Evolutionary conservation across 1,284 basidiomycete genomes (phyloP).

Genomic region (Agroathelia rolfsii): DNA sequence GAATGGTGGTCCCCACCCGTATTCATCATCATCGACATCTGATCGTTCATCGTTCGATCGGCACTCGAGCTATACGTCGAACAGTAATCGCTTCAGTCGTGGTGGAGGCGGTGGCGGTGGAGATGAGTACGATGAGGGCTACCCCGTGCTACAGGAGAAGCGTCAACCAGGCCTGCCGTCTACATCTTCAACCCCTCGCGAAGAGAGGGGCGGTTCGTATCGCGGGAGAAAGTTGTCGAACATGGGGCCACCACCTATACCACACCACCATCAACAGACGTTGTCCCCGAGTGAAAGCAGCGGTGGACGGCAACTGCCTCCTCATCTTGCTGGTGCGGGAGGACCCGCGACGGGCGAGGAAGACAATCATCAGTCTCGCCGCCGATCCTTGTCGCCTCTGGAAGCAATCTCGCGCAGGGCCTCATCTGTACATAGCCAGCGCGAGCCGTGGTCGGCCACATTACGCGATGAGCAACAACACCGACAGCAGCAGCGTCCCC

Average conservation of each 20-base stretch:
- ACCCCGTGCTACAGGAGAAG: too few relatives aligned
- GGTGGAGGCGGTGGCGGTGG: too few relatives aligned
- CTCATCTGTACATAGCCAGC: slow-evolving; percentile 4
- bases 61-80: too few relatives aligned
- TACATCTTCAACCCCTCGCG: slow-evolving; percentile 6
- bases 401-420: slow-evolving; percentile 22
- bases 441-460: slow-evolving; percentile 10
- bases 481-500: too few relatives aligned
- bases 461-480: too few relatives aligned
- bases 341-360: too few relatives aligned
- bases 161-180: too few relatives aligned
- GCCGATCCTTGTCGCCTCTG: slow-evolving; percentile 17
- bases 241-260: slow-evolving; percentile 41
- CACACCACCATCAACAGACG: slow-evolving; percentile 27
- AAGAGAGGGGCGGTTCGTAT: slow-evolving; percentile 14
- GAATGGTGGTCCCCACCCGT: slow-evolving; percentile 46
- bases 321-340: slow-evolving; percentile 30
- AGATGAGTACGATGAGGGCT: too few relatives aligned
- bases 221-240: slow-evolving; percentile 29
- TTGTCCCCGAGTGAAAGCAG: slow-evolving; percentile 25
- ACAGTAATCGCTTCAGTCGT: too few relatives aligned
- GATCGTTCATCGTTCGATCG: too few relatives aligned
- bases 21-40: slow-evolving; percentile 31
- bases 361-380: slow-evolving; percentile 22
- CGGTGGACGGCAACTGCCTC: slow-evolving; percentile 33